Evolutionary conservation across 495 filamentous ascomycete genomes (phyloP).

Genomic region (Opeltia flavorubescens): DNA sequence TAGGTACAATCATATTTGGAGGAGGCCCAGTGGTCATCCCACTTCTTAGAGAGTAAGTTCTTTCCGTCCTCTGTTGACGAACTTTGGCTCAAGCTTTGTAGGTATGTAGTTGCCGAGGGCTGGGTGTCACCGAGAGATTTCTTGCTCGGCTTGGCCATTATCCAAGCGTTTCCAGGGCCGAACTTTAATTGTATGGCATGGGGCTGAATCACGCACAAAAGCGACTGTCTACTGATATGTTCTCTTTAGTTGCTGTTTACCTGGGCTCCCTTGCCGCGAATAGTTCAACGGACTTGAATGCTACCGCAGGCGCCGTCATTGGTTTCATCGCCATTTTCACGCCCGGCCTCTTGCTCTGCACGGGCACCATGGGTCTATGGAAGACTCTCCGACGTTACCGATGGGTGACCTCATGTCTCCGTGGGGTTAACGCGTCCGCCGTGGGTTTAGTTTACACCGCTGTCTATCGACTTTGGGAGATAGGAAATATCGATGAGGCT

Average conservation of each 20-base stretch:
- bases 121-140: conserved; percentile 60
- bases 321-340: conserved; percentile 49
- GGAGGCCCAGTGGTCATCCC: conserved; percentile 65
- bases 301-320: conserved; percentile 35
- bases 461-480: conserved; percentile 54
- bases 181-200: conserved; percentile 57
- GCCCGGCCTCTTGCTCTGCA: conserved; percentile 42
- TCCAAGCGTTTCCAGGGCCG: conserved; percentile 59
- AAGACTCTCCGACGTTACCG: conserved; percentile 29
- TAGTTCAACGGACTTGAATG: not conserved
- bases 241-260: conserved; percentile 40
- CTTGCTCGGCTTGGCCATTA: conserved; percentile 54
- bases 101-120: conserved; percentile 52
- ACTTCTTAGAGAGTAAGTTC: conserved; percentile 24
- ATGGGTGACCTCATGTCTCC: conserved; percentile 34
- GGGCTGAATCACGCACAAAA: no score
- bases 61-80: not conserved
- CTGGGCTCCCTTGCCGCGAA: conserved; percentile 38
- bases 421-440: conserved; percentile 54
- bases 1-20: conserved; percentile 47
- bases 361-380: conserved; percentile 52
- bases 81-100: conserved; percentile 18
- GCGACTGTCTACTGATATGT: no score
- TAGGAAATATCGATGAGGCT: conserved; percentile 41
- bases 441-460: conserved; percentile 60